Percentiles rank a stretch among this genome's conserved stretches.
These are phyloP conservation scores for Hura crepitans DNA, from an alignment of 441 rosid species.

Conservation along the genomic window DNA sequence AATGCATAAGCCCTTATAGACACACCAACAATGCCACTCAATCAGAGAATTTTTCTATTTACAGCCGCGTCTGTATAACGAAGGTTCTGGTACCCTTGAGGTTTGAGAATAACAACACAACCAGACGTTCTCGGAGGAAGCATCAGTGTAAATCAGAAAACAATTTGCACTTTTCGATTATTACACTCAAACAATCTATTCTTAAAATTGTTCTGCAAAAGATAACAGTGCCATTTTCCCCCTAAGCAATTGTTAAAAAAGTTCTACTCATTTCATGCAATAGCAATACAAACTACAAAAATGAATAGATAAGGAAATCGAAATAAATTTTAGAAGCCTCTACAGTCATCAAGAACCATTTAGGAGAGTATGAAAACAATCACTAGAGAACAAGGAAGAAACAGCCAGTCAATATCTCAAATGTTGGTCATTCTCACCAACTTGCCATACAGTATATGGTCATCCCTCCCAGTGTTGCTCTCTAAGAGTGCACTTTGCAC, in stretches of 20 bases:
- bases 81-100: too few relatives aligned
- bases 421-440: slow-evolving; percentile 53
- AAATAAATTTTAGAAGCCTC: too few relatives aligned
- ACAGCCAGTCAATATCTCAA: slow-evolving; percentile 22
- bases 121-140: too few relatives aligned
- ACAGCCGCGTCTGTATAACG: too few relatives aligned
- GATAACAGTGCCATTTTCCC: neutral
- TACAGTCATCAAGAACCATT: neutral
- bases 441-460: slow-evolving; percentile 74
- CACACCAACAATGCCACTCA: too few relatives aligned
- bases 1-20: too few relatives aligned
- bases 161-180: neutral
- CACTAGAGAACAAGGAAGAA: neutral
- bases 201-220: neutral
- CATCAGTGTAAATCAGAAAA: neutral
- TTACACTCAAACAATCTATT: neutral
- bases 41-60: too few relatives aligned
- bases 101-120: too few relatives aligned
- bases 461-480: slow-evolving; percentile 96
- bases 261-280: neutral
- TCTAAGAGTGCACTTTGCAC: slow-evolving; percentile 85
- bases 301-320: neutral
- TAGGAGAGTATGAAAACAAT: neutral
- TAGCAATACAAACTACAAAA: neutral
- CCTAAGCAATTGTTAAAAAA: neutral